Evolutionary conservation across 169 alveolate genomes (phyloP).

Genomic region (Eimeria necatrix): DNA sequence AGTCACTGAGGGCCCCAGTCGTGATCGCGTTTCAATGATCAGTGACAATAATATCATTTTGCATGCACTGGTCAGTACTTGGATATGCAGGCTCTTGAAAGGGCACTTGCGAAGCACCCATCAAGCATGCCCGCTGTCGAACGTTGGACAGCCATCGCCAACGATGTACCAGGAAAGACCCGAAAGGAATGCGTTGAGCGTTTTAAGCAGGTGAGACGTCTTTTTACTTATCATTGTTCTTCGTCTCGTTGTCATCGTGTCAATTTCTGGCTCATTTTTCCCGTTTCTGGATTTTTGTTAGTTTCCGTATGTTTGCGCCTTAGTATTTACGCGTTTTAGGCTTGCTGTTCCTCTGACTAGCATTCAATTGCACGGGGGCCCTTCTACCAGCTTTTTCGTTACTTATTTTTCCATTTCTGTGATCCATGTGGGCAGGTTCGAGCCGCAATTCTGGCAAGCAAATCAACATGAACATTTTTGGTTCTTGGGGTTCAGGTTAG

Average conservation of each 20-base stretch:
- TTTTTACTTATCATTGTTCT: background rate
- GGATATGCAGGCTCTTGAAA: conserved; percentile 82
- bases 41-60: no score
- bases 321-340: no score
- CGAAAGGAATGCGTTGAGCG: conserved; percentile 84
- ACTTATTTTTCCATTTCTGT: background rate
- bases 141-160: conserved; percentile 88
- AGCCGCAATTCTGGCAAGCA: conserved; percentile 71
- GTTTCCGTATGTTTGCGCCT: no score
- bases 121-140: conserved; percentile 86
- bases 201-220: conserved; percentile 76
- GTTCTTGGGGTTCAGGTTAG: background rate
- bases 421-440: conserved; percentile 24
- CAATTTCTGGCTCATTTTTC: background rate
- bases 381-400: background rate
- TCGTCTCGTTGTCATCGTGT: background rate
- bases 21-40: no score
- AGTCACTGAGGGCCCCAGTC: no score
- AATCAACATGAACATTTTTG: background rate
- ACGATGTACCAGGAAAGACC: conserved; percentile 84
- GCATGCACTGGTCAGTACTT: background rate
- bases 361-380: background rate
- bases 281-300: no score
- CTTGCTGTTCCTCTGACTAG: no score
- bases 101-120: conserved; percentile 87